Conservation (phyloP, 2,329 filamentous ascomycete species). For the Diaporthe vexans region DNA sequence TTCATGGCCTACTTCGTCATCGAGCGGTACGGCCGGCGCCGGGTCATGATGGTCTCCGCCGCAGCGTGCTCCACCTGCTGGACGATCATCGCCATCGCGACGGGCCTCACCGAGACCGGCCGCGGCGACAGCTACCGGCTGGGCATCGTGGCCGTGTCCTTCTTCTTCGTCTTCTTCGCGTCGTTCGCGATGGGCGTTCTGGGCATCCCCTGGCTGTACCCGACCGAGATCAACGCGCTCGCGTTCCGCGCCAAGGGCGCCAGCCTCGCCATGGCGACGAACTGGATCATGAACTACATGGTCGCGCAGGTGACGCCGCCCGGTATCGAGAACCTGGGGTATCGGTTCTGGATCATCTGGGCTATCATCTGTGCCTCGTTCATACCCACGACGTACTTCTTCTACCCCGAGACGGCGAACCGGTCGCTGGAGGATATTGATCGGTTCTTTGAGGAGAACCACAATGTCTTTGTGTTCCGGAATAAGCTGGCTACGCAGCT, state of each 20-base stretch:
- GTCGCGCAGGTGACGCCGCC: constrained; percentile 52
- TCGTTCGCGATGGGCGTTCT: constrained; percentile 48
- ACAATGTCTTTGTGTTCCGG: constrained; percentile 28
- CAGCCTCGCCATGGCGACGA: constrained; percentile 50
- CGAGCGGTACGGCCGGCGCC: constrained; percentile 54
- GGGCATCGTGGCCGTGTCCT: constrained; percentile 45
- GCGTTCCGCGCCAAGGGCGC: constrained; percentile 53
- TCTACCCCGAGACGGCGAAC: constrained; percentile 60
- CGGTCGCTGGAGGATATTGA: constrained; percentile 60
- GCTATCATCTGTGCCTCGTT: constrained; percentile 59
- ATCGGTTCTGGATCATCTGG: constrained; percentile 66
- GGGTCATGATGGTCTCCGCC: constrained; percentile 45
- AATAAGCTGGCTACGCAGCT: constrained; percentile 36
- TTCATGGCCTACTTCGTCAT: constrained; percentile 44
- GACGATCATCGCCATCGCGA: constrained; percentile 45
- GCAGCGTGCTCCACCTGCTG: constrained; percentile 44
- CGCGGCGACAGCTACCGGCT: constrained; percentile 40
- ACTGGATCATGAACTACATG: constrained; percentile 53
- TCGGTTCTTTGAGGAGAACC: constrained; percentile 46
- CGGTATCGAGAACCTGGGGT: constrained; percentile 58
- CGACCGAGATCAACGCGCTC: constrained; percentile 53
- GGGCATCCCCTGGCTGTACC: constrained; percentile 47
- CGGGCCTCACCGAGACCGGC: constrained; percentile 43
- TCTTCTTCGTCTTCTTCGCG: constrained; percentile 51
- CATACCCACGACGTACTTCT: constrained; percentile 58